These are phyloP conservation scores for Colletotrichum viniferum DNA, from an alignment of 2,329 filamentous ascomycete species.

Conservation along the genomic window DNA sequence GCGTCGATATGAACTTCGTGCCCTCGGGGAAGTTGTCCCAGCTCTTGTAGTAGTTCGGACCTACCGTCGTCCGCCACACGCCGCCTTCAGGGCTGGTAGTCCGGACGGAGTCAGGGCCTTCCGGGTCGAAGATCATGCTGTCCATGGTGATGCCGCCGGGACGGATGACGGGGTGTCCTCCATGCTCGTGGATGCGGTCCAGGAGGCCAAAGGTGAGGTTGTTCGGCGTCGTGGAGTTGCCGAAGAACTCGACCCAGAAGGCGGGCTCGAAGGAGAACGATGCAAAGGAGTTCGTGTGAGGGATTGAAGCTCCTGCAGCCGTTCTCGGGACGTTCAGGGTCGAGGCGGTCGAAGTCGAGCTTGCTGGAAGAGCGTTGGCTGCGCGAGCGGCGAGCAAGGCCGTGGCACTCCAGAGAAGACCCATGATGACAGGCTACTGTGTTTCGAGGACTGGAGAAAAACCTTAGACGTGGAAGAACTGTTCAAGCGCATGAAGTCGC, in stretches of 20 bases:
- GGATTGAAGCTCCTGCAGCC: conserved; percentile 13
- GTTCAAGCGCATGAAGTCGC: fast-evolving
- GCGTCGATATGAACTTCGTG: conserved; percentile 22
- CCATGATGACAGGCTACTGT: neutral
- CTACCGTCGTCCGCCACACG: conserved; percentile 9
- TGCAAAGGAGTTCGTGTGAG: conserved; percentile 18
- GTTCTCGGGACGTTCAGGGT: neutral
- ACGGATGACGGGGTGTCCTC: conserved; percentile 15
- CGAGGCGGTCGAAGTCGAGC: neutral
- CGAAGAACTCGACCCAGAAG: conserved; percentile 25
- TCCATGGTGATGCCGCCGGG: conserved; percentile 25
- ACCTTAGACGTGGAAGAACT: neutral
- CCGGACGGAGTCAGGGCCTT: conserved; percentile 16
- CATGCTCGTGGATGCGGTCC: conserved; percentile 16
- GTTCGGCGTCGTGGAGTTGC: conserved; percentile 19
- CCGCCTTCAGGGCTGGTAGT: conserved; percentile 20
- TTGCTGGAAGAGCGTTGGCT: neutral
- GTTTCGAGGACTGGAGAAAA: too few relatives aligned
- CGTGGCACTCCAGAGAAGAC: neutral
- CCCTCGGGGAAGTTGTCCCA: conserved; percentile 22
- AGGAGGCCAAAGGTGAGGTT: conserved; percentile 18
- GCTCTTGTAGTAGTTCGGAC: conserved; percentile 2
- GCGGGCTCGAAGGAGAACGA: conserved; percentile 24
- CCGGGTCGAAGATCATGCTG: conserved; percentile 22
- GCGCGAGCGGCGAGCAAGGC: neutral